Base-by-base conservation (phyloP, 192 early-diverging fungal genomes). In the Rhizophagus prolifer region DNA sequence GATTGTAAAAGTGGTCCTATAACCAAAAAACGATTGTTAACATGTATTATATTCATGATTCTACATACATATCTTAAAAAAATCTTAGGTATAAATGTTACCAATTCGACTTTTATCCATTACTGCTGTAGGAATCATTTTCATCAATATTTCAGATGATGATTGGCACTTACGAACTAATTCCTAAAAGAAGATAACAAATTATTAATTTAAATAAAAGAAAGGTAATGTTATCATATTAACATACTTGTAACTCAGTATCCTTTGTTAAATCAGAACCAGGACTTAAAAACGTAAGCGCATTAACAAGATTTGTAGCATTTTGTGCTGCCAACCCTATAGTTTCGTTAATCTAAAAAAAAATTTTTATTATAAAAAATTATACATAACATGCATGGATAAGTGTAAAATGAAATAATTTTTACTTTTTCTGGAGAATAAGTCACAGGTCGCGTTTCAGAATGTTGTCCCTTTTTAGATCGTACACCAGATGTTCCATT, bases 221-320 rank as follows among this genome's bases (percentile, higher is more conserved):
- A 19, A n/a, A 30, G 9, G 13, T 21, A 30, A 71, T 28, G 19
- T 8, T 38, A 38, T 38, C 6, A 38, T 44, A 44, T 71, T 31
- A 38, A 9, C 23, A 14, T 71, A 71, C 71, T 58, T 72, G 71
- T 34, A 72, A n/a, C 59, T 72, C 71, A 13, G 19, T 10, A 60
- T 72, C 58, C 16, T 54, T 54, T 23, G 60, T n/a, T n/a, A 59
- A 47, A 59, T 58, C 54, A 21, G 54, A 9, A 19, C 34, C 41
- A 26, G 54, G 34, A 21, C 8, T 31, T 30, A 72, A 58, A 13
- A 72, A 72, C 9, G 54, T 72, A 31, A 72, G 10, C 1, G 54
- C 71, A 60, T 72, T 72, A 47, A 59, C 9, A 8, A 72, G 38
- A 59, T 72, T 72, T 60, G 71, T 59, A 10, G 71, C 71, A 60